Evolutionary conservation across 805 yeast species (phyloP), one percentile per base, ranked within the genome.

Genomic region (Candida dendrica): DNA sequence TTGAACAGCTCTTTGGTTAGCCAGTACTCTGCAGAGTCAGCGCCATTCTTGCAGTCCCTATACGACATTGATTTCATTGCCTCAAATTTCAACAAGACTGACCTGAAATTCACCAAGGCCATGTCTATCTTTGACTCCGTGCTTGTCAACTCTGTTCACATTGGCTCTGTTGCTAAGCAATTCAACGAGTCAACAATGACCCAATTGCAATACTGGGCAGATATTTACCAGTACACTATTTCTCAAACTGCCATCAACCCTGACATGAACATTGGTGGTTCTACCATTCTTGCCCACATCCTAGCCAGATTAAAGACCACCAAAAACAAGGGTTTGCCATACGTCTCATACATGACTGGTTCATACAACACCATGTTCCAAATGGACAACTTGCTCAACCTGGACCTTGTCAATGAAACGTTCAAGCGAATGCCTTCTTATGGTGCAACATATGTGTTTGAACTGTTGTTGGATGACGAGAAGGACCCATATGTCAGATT

Each of bases 341-440:
- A 57, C 47, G 43, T 72, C 45, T 60, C 64, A 53, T 67, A 66
- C 51, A 58, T 64, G 49, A 69, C 72, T 13, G 76, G 76, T 34
- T 65, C 77, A 6, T 72, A 51, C 59, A 66, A 67, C 53, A 63
- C 61, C 40, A 68, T 72, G 66, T 67, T 57, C 59, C 71, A 65
- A 52, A 45, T 67, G 34, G 59, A 56, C 37, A 68, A 65, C 41
- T 42, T 68, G 26, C 37, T 67, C 38, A 63, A 62, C 24, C 48
- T 71, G 44, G 54, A 62, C 47, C 36, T 50, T 22, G 55, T 53
- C n/a, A 63, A 55, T 42, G 52, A 61, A 40, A 48, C 47, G 29
- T 72, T 71, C 57, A 67, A 69, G 14, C 73, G 74, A 18, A 63
- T 72, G 64, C 73, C 75, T 44, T 63, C 65, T 36, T 72, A 72